Base-by-base conservation (phyloP, 129 eudicot genomes). In the Centrapalus pauciflorus region DNA sequence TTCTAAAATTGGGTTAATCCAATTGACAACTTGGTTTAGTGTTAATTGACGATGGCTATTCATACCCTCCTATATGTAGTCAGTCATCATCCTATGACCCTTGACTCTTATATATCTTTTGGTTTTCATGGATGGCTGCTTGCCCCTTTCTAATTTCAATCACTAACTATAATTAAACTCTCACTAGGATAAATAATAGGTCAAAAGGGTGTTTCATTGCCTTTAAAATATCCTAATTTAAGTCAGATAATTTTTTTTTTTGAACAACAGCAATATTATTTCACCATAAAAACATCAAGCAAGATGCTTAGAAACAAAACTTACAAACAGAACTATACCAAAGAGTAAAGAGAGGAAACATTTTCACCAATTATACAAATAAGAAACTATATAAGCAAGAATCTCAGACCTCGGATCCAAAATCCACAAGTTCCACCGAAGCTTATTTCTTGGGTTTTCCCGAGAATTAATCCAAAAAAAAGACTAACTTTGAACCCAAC, bases 91-190 rank as follows among this genome's bases (percentile, higher is more conserved):
- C 33, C 29, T 57, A 54, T 33, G 11, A 55, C n/a, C n/a, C n/a
- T n/a, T n/a, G n/a, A n/a, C n/a, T n/a, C n/a, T n/a, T n/a, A n/a
- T n/a, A 21, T n/a, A 61, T 61, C 76, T 35, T 5, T 71, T 71
- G 40, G 9, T 50, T 71, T 20, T 49, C 13, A 34, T 61, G 61
- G 50, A 71, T 45, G 69, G 76, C 50, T 71, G 69, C 62, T n/a
- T 70, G 72, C 64, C 73, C 73, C 37, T 67, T 37, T 35, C 0
- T 34, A 23, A 28, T 8, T 33, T 55, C 38, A 33, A 55, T 30
- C 12, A 26, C 7, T 14, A 54, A 10, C 30, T 17, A 33, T 34
- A 1, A 2, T 19, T n/a, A n/a, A 37, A 37, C 14, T 55, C n/a
- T n/a, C n/a, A n/a, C n/a, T n/a, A n/a, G n/a, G n/a, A n/a, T n/a